Base-by-base conservation (phyloP, 2,329 filamentous ascomycete species). In the Colletotrichum filicis region DNA sequence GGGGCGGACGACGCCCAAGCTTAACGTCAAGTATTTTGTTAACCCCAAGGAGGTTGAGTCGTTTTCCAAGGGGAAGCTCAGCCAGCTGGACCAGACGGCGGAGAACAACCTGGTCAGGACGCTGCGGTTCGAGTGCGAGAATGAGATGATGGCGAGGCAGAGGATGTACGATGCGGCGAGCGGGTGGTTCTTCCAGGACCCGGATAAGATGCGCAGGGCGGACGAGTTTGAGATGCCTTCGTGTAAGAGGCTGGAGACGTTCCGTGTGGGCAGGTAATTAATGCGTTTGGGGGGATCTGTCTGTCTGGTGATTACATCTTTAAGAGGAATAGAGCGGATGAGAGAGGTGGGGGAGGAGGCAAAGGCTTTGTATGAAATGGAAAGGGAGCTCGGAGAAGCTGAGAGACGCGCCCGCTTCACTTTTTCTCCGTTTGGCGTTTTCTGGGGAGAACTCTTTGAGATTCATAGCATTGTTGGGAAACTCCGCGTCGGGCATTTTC, bases 151-250 rank as follows among this genome's bases (percentile, higher is more conserved):
- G 60, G 85, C 89, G 64, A 89, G 92, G 82, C 88, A 91, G 79
- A 87, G 91, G 75, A 86, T 95, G 82, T 86, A 92, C 74, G 91
- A 97, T 75, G 92, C 94, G 60, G 95, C 95, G 0, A 91, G 93
- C 77, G 95, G 95, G 4, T 98, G 95, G 93, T 95, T 98, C 79
- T 95, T 91, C 81, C 90, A 92, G 68, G 95, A 98, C 78, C 87
- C 91, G 65, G 92, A 92, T 74, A 95, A 95, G 86, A 90, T 97
- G 90, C 89, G 92, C 74, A 83, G 90, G 71, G 95, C 95, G 35
- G 83, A 87, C 42, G 82, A 82, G 22, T 88, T 84, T 74, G 83
- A 85, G 74, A 87, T 87, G 85, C 84, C 85, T 19, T 85, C 85
- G 67, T 92, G 90, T 78, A 82, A 86, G 74, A 83, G 88, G 74